phyloP scores from a whole-genome alignment of 2,329 filamentous ascomycete species.

The Karstenula rhodostoma region DNA sequence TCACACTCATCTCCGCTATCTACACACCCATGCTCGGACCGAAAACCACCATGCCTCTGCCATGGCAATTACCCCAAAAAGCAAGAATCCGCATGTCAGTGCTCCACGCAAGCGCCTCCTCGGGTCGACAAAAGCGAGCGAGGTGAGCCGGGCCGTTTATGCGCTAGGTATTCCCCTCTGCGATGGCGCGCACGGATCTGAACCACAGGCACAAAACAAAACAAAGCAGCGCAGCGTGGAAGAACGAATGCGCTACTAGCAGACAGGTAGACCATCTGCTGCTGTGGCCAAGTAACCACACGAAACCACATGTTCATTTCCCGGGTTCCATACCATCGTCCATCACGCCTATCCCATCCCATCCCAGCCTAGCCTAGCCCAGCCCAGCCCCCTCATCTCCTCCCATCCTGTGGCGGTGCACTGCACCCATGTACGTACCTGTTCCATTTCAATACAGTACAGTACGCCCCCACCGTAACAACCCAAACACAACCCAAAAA shows the following conservation, averaged over 20 bases:
- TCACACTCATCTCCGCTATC: neutral
- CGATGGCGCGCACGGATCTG: neutral
- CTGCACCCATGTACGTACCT: neutral
- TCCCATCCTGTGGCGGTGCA: neutral
- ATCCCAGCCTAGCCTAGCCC: too few species aligned
- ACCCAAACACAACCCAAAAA: too few species aligned
- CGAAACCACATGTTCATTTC: too few species aligned
- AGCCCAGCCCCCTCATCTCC: neutral
- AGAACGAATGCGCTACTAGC: too few species aligned
- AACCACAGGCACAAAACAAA: too few species aligned
- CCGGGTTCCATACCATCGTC: too few species aligned
- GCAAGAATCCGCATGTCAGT: neutral
- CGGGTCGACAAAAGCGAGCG: neutral
- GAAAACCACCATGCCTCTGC: neutral
- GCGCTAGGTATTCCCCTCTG: neutral
- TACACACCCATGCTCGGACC: neutral
- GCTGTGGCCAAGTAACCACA: too few species aligned
- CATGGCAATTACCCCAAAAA: neutral
- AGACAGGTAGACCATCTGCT: too few species aligned
- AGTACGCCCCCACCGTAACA: too few species aligned
- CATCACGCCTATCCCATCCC: too few species aligned
- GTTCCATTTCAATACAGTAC: too few species aligned
- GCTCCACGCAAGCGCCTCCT: neutral
- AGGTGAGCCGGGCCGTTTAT: neutral
- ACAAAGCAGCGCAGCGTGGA: too few species aligned